phyloP scores from a whole-genome alignment of 2,329 filamentous ascomycete species.

The Hirsutella rhossiliensis region DNA sequence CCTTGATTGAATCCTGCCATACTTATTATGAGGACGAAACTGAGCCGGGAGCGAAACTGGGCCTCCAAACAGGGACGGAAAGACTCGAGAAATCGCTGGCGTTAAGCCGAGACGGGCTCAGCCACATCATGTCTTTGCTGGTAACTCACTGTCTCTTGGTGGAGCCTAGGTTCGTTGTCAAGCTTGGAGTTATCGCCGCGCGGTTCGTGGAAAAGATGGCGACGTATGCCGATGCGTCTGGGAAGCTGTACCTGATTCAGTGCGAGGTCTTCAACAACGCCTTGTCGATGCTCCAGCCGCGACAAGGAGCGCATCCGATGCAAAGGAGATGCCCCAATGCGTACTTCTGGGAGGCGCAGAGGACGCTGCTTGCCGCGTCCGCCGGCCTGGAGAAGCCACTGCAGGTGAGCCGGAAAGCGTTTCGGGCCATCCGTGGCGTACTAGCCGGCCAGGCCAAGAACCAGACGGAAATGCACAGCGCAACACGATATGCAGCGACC shows the following conservation, averaged over 20 bases:
- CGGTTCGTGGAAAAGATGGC: slow-evolving; percentile 13
- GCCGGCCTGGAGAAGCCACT: slow-evolving; percentile 34
- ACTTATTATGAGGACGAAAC: slow-evolving; percentile 4
- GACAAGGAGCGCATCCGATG: slow-evolving; percentile 10
- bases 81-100: slow-evolving; percentile 1
- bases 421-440: slow-evolving; percentile 40
- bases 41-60: background rate
- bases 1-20: slow-evolving; percentile 14
- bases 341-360: slow-evolving; percentile 44
- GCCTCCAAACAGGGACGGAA: too few species aligned
- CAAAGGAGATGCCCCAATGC: slow-evolving; percentile 14
- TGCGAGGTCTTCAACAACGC: slow-evolving; percentile 19
- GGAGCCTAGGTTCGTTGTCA: slow-evolving; percentile 20
- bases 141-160: slow-evolving; percentile 17
- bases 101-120: slow-evolving; percentile 12
- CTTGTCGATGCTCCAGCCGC: slow-evolving; percentile 14
- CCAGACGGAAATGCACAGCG: slow-evolving; percentile 33
- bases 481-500: slow-evolving; percentile 33
- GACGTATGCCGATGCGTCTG: slow-evolving; percentile 2
- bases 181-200: slow-evolving; percentile 15
- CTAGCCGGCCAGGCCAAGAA: slow-evolving; percentile 42
- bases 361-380: slow-evolving; percentile 38
- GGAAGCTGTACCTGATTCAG: slow-evolving; percentile 13
- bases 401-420: slow-evolving; percentile 37
- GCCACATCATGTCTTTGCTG: slow-evolving; percentile 12